Evolutionary conservation across 2,329 filamentous ascomycete species (phyloP).

Genomic region (Apiospora pterosperma): DNA sequence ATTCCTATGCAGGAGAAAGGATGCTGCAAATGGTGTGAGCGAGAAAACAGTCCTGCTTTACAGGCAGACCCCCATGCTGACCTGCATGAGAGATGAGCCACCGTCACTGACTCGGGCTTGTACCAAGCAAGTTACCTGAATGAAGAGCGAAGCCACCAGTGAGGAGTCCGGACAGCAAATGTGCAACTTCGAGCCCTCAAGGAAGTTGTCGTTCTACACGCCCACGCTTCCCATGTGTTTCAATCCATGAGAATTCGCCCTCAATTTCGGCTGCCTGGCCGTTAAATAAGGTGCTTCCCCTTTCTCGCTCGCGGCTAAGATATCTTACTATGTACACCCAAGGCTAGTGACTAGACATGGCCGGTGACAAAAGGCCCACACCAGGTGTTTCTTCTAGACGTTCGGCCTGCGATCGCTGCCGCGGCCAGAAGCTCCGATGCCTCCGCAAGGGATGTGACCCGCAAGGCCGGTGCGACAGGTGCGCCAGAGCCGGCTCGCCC

Average conservation of each 20-base stretch:
- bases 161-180: neutral
- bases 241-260: neutral
- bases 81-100: neutral
- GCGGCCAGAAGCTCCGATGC: conserved; percentile 3
- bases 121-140: neutral
- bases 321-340: neutral
- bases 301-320: neutral
- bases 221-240: neutral
- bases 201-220: neutral
- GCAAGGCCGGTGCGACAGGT: conserved; percentile 4
- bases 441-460: conserved; percentile 1
- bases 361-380: neutral
- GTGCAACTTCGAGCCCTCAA: neutral
- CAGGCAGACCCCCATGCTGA: neutral
- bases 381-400: conserved; percentile 3
- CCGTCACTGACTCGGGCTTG: neutral
- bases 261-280: neutral
- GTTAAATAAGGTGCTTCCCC: neutral
- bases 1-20: neutral
- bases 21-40: neutral
- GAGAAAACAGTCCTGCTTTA: neutral
- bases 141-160: neutral
- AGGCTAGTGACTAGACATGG: neutral
- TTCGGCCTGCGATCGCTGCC: conserved; percentile 6
- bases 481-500: neutral